Evolutionary conservation across 2,329 filamentous ascomycete genomes (phyloP).

Genomic region (Trichoderma endophyticum): DNA sequence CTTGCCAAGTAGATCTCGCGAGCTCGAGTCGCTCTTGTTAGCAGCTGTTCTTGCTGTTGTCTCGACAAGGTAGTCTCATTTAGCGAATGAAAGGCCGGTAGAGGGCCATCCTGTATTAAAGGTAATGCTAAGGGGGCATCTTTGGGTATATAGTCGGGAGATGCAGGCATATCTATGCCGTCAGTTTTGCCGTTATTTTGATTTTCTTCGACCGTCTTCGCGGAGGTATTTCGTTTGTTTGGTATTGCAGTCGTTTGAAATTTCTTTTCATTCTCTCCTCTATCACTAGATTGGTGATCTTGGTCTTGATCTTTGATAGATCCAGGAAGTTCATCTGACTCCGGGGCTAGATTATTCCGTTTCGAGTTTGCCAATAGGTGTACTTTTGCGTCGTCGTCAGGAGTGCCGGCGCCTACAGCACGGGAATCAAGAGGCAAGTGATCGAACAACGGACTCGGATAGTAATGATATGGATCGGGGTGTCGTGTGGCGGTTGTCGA

Average conservation of each 20-base stretch:
- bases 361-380: neutral
- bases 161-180: neutral
- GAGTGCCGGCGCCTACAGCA: neutral
- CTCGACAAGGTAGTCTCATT: neutral
- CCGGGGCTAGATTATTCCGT: neutral
- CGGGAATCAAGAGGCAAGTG: neutral
- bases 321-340: neutral
- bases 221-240: neutral
- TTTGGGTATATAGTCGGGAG: neutral
- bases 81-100: neutral
- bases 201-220: neutral
- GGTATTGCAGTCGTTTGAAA: neutral
- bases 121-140: neutral
- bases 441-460: neutral
- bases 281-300: neutral
- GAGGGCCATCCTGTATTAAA: neutral
- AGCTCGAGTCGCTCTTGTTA: constrained; percentile 57
- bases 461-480: constrained; percentile 3
- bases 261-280: neutral
- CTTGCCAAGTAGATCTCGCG: constrained; percentile 60
- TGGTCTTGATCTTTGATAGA: neutral
- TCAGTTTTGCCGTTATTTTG: neutral
- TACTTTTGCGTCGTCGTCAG: neutral
- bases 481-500: constrained; percentile 5
- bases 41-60: constrained; percentile 22